These are phyloP conservation scores for Suillus discolor DNA, from an alignment of 768 basidiomycete species.

Conservation along the genomic window DNA sequence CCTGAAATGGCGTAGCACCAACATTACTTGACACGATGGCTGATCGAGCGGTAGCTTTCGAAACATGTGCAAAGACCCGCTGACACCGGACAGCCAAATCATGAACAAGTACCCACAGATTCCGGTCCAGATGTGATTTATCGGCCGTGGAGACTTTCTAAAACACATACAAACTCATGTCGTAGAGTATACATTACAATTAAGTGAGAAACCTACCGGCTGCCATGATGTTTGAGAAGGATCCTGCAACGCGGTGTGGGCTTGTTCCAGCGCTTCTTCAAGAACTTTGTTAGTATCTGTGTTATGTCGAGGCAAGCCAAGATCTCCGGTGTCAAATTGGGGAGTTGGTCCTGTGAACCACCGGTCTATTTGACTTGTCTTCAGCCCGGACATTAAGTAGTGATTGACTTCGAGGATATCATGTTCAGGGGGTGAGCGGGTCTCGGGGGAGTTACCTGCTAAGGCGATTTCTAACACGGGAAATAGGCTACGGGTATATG, in stretches of 20 bases:
- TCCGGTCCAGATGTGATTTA: constrained; percentile 62
- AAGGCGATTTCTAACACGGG: constrained; percentile 46
- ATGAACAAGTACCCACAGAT: constrained; percentile 65
- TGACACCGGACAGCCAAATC: constrained; percentile 65
- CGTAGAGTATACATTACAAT: constrained; percentile 26
- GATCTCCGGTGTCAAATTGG: constrained; percentile 35
- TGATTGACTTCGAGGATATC: constrained; percentile 82
- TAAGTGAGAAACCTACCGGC: constrained; percentile 45
- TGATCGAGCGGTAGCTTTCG: constrained; percentile 64
- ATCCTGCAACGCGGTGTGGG: constrained; percentile 50
- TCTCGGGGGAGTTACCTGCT: constrained; percentile 55
- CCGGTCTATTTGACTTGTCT: constrained; percentile 68
- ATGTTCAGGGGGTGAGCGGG: constrained; percentile 50
- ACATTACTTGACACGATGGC: constrained; percentile 42
- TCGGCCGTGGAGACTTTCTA: constrained; percentile 53
- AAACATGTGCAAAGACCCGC: constrained; percentile 61
- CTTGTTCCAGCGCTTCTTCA: constrained; percentile 47
- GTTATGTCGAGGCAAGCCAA: constrained; percentile 26
- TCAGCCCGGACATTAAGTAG: constrained; percentile 74
- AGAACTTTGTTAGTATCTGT: constrained; percentile 25
- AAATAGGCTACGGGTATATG: constrained; percentile 15
- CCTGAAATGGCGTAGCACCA: constrained; percentile 32
- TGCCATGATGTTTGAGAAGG: constrained; percentile 51
- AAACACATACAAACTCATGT: constrained; percentile 33
- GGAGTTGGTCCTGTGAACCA: constrained; percentile 72